Evolutionary conservation across 345 rosid species (phyloP).

Genomic region (Populus euphratica): DNA sequence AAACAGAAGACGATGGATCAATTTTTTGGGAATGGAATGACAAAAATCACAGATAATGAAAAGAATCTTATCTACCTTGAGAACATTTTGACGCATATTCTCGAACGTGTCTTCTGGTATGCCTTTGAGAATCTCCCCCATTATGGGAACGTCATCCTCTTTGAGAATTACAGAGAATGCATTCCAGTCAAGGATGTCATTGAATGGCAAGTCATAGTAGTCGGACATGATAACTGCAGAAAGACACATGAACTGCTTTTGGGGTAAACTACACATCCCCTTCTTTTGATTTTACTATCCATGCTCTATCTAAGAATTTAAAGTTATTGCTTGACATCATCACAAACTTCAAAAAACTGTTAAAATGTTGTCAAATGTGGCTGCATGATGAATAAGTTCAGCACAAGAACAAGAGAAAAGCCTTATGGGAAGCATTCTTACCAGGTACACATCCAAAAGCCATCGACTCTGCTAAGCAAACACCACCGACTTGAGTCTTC

Average conservation of each 20-base stretch:
- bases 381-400: not conserved
- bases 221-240: constrained; percentile 76
- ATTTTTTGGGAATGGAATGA: too few species aligned
- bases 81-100: constrained; percentile 43
- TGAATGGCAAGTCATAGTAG: constrained; percentile 89
- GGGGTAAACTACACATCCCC: not conserved
- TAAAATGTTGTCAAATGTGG: too few species aligned
- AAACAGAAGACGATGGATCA: too few species aligned
- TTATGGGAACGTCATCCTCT: constrained; percentile 68
- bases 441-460: constrained; percentile 98
- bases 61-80: not conserved
- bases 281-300: not conserved
- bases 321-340: not conserved
- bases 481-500: constrained; percentile 86
- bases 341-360: not conserved
- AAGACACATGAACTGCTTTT: not conserved
- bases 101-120: constrained; percentile 80
- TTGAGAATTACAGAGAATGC: constrained; percentile 71
- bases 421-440: constrained; percentile 23
- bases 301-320: not conserved
- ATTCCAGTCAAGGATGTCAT: constrained; percentile 74
- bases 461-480: constrained; percentile 92
- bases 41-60: not conserved
- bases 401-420: not conserved
- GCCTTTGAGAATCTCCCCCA: constrained; percentile 69